Evolutionary conservation across 2,329 filamentous ascomycete species (phyloP).

Genomic region (Aureobasidium vineae): DNA sequence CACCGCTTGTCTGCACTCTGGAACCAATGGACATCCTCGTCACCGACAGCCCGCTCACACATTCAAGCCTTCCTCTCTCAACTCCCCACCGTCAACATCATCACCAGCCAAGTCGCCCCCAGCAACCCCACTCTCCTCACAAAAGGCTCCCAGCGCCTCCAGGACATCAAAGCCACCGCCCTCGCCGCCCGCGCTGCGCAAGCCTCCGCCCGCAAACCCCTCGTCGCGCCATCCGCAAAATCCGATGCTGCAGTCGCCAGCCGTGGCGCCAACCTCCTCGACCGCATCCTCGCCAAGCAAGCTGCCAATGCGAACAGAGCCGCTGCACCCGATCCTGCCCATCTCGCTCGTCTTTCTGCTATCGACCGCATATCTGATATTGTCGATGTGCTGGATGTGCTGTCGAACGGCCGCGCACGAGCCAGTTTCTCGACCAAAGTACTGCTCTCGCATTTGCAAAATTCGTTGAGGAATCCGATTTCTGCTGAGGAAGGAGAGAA

Average conservation of each 20-base stretch:
- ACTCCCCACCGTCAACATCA: constrained; percentile 57
- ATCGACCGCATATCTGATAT: constrained; percentile 50
- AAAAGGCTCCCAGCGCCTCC: constrained; percentile 67
- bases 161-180: constrained; percentile 59
- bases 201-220: constrained; percentile 30
- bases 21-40: constrained; percentile 41
- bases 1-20: constrained; percentile 48
- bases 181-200: constrained; percentile 37
- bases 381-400: constrained; percentile 44
- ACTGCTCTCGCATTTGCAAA: constrained; percentile 46
- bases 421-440: constrained; percentile 47
- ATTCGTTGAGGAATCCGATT: constrained; percentile 48
- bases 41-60: constrained; percentile 42
- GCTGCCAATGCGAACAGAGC: constrained; percentile 41
- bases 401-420: constrained; percentile 41
- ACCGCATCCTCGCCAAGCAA: constrained; percentile 54
- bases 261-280: constrained; percentile 49
- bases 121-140: constrained; percentile 56
- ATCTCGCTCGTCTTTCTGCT: constrained; percentile 48
- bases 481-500: constrained; percentile 46
- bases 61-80: constrained; percentile 54
- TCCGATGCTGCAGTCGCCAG: constrained; percentile 40
- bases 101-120: constrained; percentile 51
- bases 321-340: constrained; percentile 42
- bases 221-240: constrained; percentile 37